Base-by-base conservation (phyloP, 2,329 filamentous ascomycete genomes). In the Colletotrichum camelliae region DNA sequence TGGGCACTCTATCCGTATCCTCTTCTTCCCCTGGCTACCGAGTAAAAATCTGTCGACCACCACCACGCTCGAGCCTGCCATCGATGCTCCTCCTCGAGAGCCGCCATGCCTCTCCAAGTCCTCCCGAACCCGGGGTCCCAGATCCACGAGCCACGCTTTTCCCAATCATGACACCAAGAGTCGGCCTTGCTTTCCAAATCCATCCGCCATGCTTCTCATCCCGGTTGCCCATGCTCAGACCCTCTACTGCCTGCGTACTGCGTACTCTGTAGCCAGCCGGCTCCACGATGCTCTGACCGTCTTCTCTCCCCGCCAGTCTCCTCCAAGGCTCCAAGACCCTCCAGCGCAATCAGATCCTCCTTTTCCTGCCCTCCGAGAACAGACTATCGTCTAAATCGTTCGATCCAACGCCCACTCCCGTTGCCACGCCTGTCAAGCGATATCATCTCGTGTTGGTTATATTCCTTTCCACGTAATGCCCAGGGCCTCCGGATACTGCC, bases 241-340 rank as follows among this genome's bases (percentile, higher is more conserved):
- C 72, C 64, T 64, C 69, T 27, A 27, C 24, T 27, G 24, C 24
- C 24, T 24, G 24, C 24, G 24, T 24, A 24, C 24, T 24, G 24
- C 24, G 24, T 24, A 24, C 24, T 24, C 24, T 24, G 24, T 58
- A 33, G 68, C 43, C 43, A 68, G 43, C 62, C 15, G 61, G 35
- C 27, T 62, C 67, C 61, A 71, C 67, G 61, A 72, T 75, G 67
- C 61, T 75, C 55, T 61, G 60, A 43, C 31, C 62, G n/a, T 66
- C 39, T 43, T 35, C 24, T 18, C 29, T 65, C n/a, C 18, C 24
- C 58, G 21, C 35, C 61, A 15, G 61, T 39, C n/a, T 18, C 35
- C 68, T 27, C 48, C 37, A 24, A 24, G 24, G 24, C 24, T 39
- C 55, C 39, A 18, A 67, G 39, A 29, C 39, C 37, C 27, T 35